phyloP scores from a whole-genome alignment of 83 land plant species.

The Isoetes engelmannii region DNA sequence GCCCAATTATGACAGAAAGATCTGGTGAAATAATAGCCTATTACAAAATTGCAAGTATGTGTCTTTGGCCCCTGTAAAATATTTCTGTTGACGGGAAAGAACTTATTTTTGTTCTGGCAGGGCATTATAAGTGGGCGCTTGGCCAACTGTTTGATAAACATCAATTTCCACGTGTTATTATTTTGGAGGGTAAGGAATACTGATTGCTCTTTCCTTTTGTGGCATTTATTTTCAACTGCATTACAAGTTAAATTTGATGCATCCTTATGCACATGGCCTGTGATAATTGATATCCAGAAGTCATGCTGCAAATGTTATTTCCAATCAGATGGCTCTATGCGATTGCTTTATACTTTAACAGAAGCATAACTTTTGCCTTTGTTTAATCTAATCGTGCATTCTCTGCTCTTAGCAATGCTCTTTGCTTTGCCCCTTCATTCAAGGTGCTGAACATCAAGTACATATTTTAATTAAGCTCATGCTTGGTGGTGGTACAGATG shows the following conservation, averaged over 20 bases:
- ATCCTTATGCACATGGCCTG: too few relatives aligned
- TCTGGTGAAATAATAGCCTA: conserved; percentile 92
- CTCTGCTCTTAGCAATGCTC: too few relatives aligned
- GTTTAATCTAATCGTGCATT: background rate
- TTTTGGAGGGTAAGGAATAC: conserved; percentile 69
- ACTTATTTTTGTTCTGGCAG: conserved; percentile 33
- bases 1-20: conserved; percentile 60
- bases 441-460: background rate
- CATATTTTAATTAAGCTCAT: too few relatives aligned
- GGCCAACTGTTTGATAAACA: conserved; percentile 68
- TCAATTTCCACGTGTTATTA: conserved; percentile 73
- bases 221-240: too few relatives aligned
- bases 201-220: background rate
- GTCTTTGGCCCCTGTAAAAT: background rate
- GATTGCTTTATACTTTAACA: background rate
- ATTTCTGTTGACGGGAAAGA: background rate
- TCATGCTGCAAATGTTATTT: too few relatives aligned
- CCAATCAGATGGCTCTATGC: background rate
- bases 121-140: conserved; percentile 98
- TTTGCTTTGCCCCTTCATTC: too few relatives aligned
- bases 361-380: background rate
- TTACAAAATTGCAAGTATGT: conserved; percentile 90
- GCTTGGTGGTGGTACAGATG: conserved; percentile 56
- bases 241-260: too few relatives aligned
- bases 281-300: too few relatives aligned